Percentiles rank a stretch among this genome's conserved stretches.
Evolutionary conservation across 768 basidiomycete species (phyloP).

Genomic region (Gautieria morchelliformis): DNA sequence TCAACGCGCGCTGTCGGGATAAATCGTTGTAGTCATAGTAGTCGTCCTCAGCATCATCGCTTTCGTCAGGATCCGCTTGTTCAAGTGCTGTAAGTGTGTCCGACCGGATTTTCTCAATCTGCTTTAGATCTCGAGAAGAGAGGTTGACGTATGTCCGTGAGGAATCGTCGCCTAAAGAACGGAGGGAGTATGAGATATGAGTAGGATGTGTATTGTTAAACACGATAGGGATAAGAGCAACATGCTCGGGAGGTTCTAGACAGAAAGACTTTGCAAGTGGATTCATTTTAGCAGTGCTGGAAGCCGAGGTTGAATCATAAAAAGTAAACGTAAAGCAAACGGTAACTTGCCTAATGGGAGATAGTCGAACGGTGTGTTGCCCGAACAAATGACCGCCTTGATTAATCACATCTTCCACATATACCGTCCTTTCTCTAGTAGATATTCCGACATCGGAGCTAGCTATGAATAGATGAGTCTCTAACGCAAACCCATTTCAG

Average conservation of each 20-base stretch:
- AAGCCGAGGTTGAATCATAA: neutral
- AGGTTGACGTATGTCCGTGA: constrained; percentile 37
- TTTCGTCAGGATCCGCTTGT: constrained; percentile 21
- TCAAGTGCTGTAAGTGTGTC: constrained; percentile 34
- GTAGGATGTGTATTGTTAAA: constrained; percentile 84
- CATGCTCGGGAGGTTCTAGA: constrained; percentile 41
- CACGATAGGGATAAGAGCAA: constrained; percentile 69
- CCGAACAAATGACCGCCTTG: constrained; percentile 35
- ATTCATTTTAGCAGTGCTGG: constrained; percentile 79
- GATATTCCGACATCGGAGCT: neutral
- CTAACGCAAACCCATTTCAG: neutral
- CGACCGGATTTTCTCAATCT: constrained; percentile 50
- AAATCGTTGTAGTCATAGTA: constrained; percentile 55
- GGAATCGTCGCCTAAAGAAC: constrained; percentile 47
- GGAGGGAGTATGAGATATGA: constrained; percentile 62
- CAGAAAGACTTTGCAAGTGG: constrained; percentile 69
- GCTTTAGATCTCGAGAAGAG: constrained; percentile 53
- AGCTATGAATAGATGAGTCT: neutral
- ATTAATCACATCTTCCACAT: constrained; percentile 20
- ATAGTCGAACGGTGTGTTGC: constrained; percentile 86
- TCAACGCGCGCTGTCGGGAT: neutral
- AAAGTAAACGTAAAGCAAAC: neutral
- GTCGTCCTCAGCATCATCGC: constrained; percentile 56
- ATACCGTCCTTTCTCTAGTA: constrained; percentile 14
- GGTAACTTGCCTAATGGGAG: constrained; percentile 54